Evolutionary conservation across 495 filamentous ascomycete genomes (phyloP), one percentile per base, ranked within the genome.

Genomic region (Parachaetomium inaequale): DNA sequence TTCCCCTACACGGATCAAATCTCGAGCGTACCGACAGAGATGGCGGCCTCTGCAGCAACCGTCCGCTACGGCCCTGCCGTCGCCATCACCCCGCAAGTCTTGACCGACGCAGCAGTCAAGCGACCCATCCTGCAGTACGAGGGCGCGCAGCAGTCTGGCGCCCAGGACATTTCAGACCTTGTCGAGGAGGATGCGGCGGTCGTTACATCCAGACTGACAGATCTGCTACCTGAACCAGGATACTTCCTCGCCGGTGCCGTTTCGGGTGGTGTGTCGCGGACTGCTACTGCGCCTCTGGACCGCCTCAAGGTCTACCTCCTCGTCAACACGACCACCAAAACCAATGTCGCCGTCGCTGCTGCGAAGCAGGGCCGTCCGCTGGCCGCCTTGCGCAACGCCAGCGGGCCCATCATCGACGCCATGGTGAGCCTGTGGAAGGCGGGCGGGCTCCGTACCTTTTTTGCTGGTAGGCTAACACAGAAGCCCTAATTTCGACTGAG

Each of bases 281-380:
- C 94, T 72, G 86, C 90, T 59, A 98, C 94, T 45, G 94, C 94
- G 21, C 94, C 94, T 53, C 85, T 98, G 74, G 94, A 98, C 76
- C 92, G 94, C 66, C 83, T 98, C 55, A 97, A 97, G 74, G 93
- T 98, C 59, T 98, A 95, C 74, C 86, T 98, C 46, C 96, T 98
- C 68, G 93, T 95, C 23, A 92, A 96, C 76, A 93, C 90, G 42
- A 84, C 84, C 40, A 76, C 81, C 42, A 79, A 80, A 59, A 59
- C 83, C 66, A 80, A 84, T 66, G 68, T 68, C 40, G 85, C 84
- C 52, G 70, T 88, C 55, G 75, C 82, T 52, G 88, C 89, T 29
- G 88, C 82, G 2, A 91, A 92, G 69, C 81, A 86, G 28, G 91
- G 90, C 42, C 84, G 87, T 54, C 81, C 89, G 5, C 56, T 90